Percentiles rank a stretch among this genome's conserved stretches.
Conservation (phyloP, 176 grass and related monocot species). For the Poa pratensis region DNA sequence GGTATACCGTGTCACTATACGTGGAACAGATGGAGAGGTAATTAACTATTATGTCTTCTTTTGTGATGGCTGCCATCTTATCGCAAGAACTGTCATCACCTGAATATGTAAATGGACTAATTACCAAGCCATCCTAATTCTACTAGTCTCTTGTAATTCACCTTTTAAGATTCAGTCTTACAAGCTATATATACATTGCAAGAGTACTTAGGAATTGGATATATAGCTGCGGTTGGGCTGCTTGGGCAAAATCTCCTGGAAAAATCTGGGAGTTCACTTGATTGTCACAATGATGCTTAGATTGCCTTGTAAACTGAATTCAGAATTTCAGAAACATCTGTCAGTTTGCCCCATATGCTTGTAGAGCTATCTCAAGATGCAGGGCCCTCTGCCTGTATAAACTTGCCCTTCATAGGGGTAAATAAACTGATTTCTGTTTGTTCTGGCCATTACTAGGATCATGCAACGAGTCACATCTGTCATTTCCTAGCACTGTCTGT, state of each 20-base stretch:
- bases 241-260: too few relatives aligned
- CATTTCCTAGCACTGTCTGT: neutral
- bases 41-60: neutral
- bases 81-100: too few relatives aligned
- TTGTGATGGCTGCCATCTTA: neutral
- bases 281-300: neutral
- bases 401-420: neutral
- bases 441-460: neutral
- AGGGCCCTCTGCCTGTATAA: neutral
- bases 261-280: neutral
- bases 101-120: too few relatives aligned
- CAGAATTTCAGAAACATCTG: neutral
- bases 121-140: neutral
- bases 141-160: neutral
- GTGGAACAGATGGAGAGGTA: slow-evolving; percentile 83
- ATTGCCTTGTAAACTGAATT: neutral
- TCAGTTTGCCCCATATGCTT: neutral
- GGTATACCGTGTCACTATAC: slow-evolving; percentile 79
- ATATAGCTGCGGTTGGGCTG: neutral
- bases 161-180: neutral
- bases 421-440: neutral
- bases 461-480: neutral
- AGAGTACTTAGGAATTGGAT: neutral
- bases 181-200: neutral
- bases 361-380: neutral